Base-by-base conservation (phyloP, 2,329 filamentous ascomycete species). In the Botrytis tulipae region DNA sequence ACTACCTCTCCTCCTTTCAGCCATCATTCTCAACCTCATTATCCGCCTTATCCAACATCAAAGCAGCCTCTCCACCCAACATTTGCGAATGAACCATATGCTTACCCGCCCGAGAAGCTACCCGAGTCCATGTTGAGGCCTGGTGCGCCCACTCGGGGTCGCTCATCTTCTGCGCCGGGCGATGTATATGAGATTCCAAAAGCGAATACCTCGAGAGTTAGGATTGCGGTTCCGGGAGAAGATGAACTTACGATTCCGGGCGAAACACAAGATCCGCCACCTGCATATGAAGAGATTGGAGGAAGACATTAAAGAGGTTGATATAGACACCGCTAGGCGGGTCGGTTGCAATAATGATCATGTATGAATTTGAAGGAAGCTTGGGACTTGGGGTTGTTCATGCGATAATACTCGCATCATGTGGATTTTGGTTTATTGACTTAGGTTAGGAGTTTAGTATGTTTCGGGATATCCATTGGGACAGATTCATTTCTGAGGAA, bases 181-280 rank as follows among this genome's bases (percentile, higher is more conserved):
- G 37, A 70, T 14, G 54, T 62, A 22, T 70, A 70, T 44, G 57
- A 63, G n/a, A 44, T 16, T n/a, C 44, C 57, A 48, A 73, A 37
- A 54, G 59, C 65, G 22, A 62, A 70, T 37, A 57, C n/a, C 16
- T 70, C 66, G 22, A 70, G 71, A 54, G 71, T 73, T 20, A 73
- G 71, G 46, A 73, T 73, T 37, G 71, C n/a, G 7, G 71, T 73
- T 46, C 71, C 71, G 22, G 71, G 71, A n/a, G 71, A 73, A 46
- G 66, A 73, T 35, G 71, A 70, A 35, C 44, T 73, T 32, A 73
- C 71, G 16, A 25, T 73, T 62, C 71, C 71, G 16, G 71, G 71
- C 14, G 71, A 73, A 69, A 51, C n/a, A 35, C 40, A 54, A n/a
- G 71, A 73, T 46, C 40, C 66, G 4, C 71, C 71, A 29, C 71